These are phyloP conservation scores for Thalassiosira hispida DNA, from an alignment of 352 stramenopile genomes.

Conservation along the genomic window DNA sequence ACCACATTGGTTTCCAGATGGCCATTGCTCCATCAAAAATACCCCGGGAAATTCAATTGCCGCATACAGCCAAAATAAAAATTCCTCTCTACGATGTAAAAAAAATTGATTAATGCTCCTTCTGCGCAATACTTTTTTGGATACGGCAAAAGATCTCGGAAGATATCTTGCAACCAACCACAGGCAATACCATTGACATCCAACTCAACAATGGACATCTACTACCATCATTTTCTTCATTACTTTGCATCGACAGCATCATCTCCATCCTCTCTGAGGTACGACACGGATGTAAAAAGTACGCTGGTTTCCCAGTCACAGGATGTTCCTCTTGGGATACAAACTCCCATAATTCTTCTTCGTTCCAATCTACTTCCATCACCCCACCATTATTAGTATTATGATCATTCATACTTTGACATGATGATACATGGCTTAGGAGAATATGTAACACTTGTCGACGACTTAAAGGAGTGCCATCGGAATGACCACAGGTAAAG, in stretches of 20 bases:
- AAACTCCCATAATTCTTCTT: constrained; percentile 77
- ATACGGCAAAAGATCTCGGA: constrained; percentile 13
- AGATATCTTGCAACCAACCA: constrained; percentile 49
- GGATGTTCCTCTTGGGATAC: constrained; percentile 79
- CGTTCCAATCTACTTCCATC: constrained; percentile 2
- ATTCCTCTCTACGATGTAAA: no score
- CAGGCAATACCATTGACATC: constrained; percentile 78
- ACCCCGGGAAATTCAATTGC: no score
- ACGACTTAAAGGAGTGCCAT: constrained; percentile 43
- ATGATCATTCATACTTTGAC: background rate
- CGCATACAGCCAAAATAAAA: no score
- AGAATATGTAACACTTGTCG: constrained; percentile 46
- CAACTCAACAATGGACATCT: constrained; percentile 57
- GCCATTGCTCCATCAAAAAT: no score
- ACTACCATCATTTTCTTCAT: constrained; percentile 1
- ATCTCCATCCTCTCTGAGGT: constrained; percentile 59
- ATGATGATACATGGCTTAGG: background rate
- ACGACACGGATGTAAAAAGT: constrained; percentile 81
- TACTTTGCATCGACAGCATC: constrained; percentile 19
- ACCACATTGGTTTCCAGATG: no score
- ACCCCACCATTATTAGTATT: constrained; percentile 2
- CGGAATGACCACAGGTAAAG: constrained; percentile 55
- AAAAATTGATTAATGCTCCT: no score
- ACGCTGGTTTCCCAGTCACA: constrained; percentile 62
- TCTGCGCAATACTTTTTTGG: no score